Base-by-base conservation (phyloP, 1,284 basidiomycete genomes). In the Mycena citricolor region DNA sequence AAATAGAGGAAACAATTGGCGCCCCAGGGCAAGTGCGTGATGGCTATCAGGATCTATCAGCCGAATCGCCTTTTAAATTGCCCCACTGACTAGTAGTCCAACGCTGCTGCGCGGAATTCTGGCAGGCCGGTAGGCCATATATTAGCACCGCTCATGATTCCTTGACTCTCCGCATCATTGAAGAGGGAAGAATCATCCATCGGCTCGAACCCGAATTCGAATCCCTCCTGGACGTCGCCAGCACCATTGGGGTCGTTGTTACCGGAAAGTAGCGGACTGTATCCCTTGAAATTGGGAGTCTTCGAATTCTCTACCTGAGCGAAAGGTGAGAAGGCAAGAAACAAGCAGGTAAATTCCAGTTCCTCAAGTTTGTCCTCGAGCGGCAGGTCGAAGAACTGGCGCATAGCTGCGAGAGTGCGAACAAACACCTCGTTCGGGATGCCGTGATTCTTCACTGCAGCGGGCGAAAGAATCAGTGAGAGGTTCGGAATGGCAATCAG, bases 181-280 rank as follows among this genome's bases (percentile, higher is more conserved):
- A n/a, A n/a, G n/a, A n/a, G n/a, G n/a, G n/a, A n/a, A n/a, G n/a
- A n/a, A n/a, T n/a, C n/a, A 2, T 62, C 51, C 0, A 71, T 52
- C 38, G 69, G 65, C 60, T 92, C 88, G 68, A 81, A 82, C 1
- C 87, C 87, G 39, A 92, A 70, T 53, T 90, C 84, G 60, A 90
- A 93, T 1, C 83, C 86, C 61, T 93, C 90, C 58, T 91, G 86
- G 39, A 86, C 61, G 58, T 91, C 88, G 8, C 86, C 87, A 16
- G 74, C 69, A 53, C 80, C 81, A 21, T 75, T 68, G 0, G 83
- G 80, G 52, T 85, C 71, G 49, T 78, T 82, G 53, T 81, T 81
- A 46, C 76, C 78, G 39, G 75, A 76, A 16, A 80, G 66, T 5
- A 85, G 54, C 6, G 78, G 73, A 44, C 76, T 80, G 60, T 88